Evolutionary conservation across 768 basidiomycete genomes (phyloP).

Genomic region (Lactarius akahatsu): DNA sequence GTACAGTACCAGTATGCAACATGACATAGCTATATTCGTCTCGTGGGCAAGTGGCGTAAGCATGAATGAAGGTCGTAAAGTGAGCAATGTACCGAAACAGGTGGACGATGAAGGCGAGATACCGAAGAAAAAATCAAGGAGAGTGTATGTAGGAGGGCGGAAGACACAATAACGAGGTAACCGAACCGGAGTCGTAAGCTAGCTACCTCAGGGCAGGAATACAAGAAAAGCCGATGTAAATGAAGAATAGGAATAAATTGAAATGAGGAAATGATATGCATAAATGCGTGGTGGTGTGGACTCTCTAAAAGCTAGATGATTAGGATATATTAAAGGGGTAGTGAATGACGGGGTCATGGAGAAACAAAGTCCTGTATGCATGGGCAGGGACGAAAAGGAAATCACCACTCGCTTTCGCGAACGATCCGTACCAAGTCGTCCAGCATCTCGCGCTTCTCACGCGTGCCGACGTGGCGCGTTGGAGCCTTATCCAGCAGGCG

Average conservation of each 20-base stretch:
- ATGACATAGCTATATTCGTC: constrained; percentile 4
- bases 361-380: neutral
- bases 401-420: constrained; percentile 27
- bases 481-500: constrained; percentile 51
- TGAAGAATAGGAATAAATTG: constrained; percentile 27
- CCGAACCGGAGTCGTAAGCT: neutral
- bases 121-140: neutral
- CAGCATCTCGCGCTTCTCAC: constrained; percentile 39
- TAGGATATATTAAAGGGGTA: constrained; percentile 15
- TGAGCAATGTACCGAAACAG: neutral
- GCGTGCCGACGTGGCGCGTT: constrained; percentile 41
- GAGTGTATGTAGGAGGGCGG: neutral
- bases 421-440: constrained; percentile 29
- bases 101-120: neutral
- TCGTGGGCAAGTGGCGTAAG: neutral
- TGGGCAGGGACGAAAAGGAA: neutral
- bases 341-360: constrained; percentile 2
- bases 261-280: constrained; percentile 6
- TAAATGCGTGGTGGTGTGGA: constrained; percentile 6
- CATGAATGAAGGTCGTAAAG: neutral
- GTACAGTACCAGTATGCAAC: constrained; percentile 1
- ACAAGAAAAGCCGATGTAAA: constrained; percentile 1
- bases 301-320: constrained; percentile 3
- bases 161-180: neutral
- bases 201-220: constrained; percentile 3